Evolutionary conservation across 1,284 basidiomycete species (phyloP).

Genomic region (Chalciporus sp.): DNA sequence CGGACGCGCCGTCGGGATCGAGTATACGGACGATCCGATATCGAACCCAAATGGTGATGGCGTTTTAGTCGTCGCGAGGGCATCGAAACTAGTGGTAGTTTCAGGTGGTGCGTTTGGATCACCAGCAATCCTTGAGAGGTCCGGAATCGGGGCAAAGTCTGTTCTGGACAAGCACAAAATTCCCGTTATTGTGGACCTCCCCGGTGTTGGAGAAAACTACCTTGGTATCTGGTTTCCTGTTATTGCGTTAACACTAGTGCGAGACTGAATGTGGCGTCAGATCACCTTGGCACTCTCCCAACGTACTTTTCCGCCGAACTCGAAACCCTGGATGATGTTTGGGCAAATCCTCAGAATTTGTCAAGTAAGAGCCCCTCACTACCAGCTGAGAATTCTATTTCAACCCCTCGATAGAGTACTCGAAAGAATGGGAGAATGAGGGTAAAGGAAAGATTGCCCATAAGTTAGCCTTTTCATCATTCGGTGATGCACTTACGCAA

Average conservation of each 20-base stretch:
- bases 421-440: conserved; percentile 43
- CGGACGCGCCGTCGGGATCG: conserved; percentile 56
- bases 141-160: conserved; percentile 47
- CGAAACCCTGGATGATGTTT: conserved; percentile 47
- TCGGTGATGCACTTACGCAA: background rate
- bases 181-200: conserved; percentile 45
- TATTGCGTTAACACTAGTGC: conserved; percentile 28
- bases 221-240: conserved; percentile 45
- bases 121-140: conserved; percentile 55
- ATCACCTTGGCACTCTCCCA: no score
- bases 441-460: conserved; percentile 52
- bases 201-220: conserved; percentile 59
- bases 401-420: conserved; percentile 36
- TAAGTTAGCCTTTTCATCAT: conserved; percentile 41
- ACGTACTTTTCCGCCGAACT: conserved; percentile 43
- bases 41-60: conserved; percentile 18
- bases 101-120: conserved; percentile 58
- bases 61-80: conserved; percentile 35
- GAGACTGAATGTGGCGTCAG: conserved; percentile 11
- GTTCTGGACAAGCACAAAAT: conserved; percentile 47
- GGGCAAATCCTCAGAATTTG: conserved; percentile 35
- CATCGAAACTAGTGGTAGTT: conserved; percentile 49
- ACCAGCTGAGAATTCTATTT: background rate
- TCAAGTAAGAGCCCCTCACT: conserved; percentile 29
- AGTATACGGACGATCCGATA: conserved; percentile 37